These are phyloP conservation scores for Leishmania tarentolae DNA, from an alignment of 208 protist species.

Conservation along the genomic window DNA sequence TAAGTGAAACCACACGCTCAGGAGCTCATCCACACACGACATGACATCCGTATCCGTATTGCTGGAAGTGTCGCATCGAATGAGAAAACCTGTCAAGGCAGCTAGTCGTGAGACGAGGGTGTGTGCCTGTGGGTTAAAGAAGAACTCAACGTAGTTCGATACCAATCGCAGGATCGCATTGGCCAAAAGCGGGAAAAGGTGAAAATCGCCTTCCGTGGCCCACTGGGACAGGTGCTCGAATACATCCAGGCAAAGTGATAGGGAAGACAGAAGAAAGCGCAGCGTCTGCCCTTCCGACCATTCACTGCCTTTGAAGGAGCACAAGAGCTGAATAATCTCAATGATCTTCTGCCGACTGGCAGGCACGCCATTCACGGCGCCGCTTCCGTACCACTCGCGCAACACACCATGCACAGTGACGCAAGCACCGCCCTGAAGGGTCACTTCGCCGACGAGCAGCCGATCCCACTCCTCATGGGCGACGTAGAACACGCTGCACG, in stretches of 20 bases:
- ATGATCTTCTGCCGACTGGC: constrained; percentile 34
- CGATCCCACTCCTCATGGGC: constrained; percentile 50
- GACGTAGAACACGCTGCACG: constrained; percentile 49
- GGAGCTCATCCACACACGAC: constrained; percentile 68
- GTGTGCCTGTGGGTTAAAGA: constrained; percentile 25
- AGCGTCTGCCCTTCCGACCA: constrained; percentile 31
- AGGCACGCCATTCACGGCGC: constrained; percentile 20
- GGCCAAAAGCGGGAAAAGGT: constrained; percentile 39
- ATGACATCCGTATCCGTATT: constrained; percentile 65
- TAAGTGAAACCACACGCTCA: constrained; percentile 58
- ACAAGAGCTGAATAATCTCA: constrained; percentile 47
- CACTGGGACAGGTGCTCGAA: constrained; percentile 31
- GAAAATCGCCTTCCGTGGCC: constrained; percentile 15
- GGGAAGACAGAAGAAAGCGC: constrained; percentile 30
- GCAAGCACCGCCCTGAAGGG: background rate
- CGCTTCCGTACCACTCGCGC: constrained; percentile 26
- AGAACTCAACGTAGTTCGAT: constrained; percentile 40
- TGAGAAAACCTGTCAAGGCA: constrained; percentile 34
- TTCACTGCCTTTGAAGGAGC: constrained; percentile 34
- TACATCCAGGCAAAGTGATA: constrained; percentile 39
- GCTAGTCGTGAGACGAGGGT: constrained; percentile 32
- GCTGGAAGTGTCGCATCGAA: constrained; percentile 36
- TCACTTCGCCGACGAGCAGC: constrained; percentile 40
- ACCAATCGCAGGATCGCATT: constrained; percentile 45
- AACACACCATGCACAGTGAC: constrained; percentile 34